phyloP scores from a whole-genome alignment of 2,329 filamentous ascomycete genomes.

The Byssoonygena ceratinophila region DNA sequence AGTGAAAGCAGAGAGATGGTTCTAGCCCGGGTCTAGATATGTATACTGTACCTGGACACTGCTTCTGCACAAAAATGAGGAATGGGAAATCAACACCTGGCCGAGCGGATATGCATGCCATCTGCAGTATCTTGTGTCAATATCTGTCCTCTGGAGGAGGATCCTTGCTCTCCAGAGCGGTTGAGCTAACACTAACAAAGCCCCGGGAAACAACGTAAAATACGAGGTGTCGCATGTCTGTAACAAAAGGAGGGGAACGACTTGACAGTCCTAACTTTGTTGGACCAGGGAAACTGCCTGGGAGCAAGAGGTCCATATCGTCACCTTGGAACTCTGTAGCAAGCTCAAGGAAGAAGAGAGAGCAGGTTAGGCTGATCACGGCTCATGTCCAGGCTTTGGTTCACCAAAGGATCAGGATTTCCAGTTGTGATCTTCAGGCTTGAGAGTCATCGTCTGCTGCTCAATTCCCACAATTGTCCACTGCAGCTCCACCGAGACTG shows the following conservation, averaged over 20 bases:
- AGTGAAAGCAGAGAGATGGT: no score
- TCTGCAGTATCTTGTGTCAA: conserved; percentile 3
- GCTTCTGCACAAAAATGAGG: background rate
- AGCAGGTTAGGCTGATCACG: no score
- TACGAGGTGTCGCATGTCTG: conserved; percentile 8
- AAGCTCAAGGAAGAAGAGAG: no score
- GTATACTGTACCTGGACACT: background rate
- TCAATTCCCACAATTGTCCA: no score
- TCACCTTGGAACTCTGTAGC: background rate
- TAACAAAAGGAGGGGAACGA: background rate
- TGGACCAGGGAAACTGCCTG: background rate
- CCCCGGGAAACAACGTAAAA: background rate
- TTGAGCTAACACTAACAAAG: background rate
- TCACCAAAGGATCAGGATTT: no score
- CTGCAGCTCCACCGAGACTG: no score
- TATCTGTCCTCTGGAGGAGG: background rate
- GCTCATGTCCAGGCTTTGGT: no score
- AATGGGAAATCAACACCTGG: conserved; percentile 9
- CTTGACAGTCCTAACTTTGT: background rate
- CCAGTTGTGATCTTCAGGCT: no score
- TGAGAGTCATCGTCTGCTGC: no score
- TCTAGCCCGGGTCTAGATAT: background rate
- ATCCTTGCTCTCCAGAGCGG: background rate
- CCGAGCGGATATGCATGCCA: background rate
- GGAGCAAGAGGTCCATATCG: background rate